These are phyloP conservation scores for Prunus dulcis DNA, from an alignment of 306 rosid genomes.

Conservation along the genomic window DNA sequence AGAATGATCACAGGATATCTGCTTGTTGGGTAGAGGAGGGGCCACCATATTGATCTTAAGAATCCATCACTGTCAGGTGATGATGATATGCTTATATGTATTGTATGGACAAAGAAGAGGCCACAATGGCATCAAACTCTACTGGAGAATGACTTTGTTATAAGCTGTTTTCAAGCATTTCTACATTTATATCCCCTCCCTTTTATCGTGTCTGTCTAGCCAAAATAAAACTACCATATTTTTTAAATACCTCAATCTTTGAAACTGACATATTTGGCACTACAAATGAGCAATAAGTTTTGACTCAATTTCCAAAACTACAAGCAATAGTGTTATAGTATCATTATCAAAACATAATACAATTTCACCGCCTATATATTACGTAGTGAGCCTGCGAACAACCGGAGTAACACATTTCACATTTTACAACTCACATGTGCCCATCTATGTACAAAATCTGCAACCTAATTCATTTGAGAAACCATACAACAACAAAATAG, in stretches of 20 bases:
- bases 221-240: too few relatives aligned
- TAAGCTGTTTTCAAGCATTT: not conserved
- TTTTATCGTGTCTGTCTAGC: not conserved
- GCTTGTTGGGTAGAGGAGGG: too few relatives aligned
- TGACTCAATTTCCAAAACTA: not conserved
- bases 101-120: not conserved
- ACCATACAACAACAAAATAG: constrained; percentile 22
- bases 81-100: not conserved
- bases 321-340: not conserved
- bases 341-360: not conserved
- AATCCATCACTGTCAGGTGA: too few relatives aligned
- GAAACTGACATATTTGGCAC: not conserved
- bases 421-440: constrained; percentile 9
- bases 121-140: not conserved
- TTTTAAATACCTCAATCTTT: not conserved
- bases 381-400: not conserved
- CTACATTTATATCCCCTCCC: not conserved
- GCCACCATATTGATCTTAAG: too few relatives aligned
- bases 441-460: constrained; percentile 32
- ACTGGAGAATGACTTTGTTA: not conserved
- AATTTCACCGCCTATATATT: not conserved
- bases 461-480: constrained; percentile 19
- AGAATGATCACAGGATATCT: too few relatives aligned
- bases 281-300: not conserved
- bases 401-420: not conserved